Percentiles rank a stretch among this genome's conserved stretches.
These are phyloP conservation scores for Ogataea methylovora DNA, from an alignment of 805 yeast species.

Conservation along the genomic window DNA sequence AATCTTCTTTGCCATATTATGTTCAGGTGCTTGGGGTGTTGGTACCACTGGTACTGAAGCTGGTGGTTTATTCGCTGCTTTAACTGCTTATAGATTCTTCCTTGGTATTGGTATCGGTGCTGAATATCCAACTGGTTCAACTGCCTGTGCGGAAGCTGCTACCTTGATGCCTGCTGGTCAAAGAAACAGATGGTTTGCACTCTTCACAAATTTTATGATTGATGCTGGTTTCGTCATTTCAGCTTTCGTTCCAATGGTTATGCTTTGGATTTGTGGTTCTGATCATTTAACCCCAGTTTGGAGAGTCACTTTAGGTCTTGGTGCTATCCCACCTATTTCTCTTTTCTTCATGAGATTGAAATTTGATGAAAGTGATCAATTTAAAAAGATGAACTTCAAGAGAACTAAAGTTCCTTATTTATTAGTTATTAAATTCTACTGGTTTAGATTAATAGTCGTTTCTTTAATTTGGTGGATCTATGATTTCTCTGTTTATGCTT, in stretches of 20 bases:
- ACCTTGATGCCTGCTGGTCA: slow-evolving; percentile 31
- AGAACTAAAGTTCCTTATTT: slow-evolving; percentile 45
- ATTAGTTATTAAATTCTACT: slow-evolving; percentile 43
- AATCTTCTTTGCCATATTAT: slow-evolving; percentile 47
- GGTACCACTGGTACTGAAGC: slow-evolving; percentile 59
- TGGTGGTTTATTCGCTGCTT: slow-evolving; percentile 72
- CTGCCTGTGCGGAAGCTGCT: slow-evolving; percentile 55
- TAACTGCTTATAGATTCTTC: slow-evolving; percentile 79
- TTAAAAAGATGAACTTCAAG: slow-evolving; percentile 38
- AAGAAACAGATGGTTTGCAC: slow-evolving; percentile 33
- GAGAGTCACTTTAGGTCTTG: slow-evolving; percentile 44
- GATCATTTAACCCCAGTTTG: slow-evolving; percentile 29
- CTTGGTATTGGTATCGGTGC: slow-evolving; percentile 76
- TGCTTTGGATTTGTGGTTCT: slow-evolving; percentile 31
- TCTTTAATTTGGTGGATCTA: slow-evolving; percentile 55
- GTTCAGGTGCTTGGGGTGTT: slow-evolving; percentile 53
- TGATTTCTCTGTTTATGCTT: slow-evolving; percentile 60
- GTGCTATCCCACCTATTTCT: slow-evolving; percentile 47
- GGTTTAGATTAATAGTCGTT: slow-evolving; percentile 44
- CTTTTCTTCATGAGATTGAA: slow-evolving; percentile 62
- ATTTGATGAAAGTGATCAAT: slow-evolving; percentile 42
- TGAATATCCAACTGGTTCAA: slow-evolving; percentile 60
- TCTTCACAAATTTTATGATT: slow-evolving; percentile 39
- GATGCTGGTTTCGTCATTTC: slow-evolving; percentile 44
- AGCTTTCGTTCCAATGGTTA: slow-evolving; percentile 35